Base-by-base conservation (phyloP, 2,329 filamentous ascomycete species). In the Alternaria brassicae region DNA sequence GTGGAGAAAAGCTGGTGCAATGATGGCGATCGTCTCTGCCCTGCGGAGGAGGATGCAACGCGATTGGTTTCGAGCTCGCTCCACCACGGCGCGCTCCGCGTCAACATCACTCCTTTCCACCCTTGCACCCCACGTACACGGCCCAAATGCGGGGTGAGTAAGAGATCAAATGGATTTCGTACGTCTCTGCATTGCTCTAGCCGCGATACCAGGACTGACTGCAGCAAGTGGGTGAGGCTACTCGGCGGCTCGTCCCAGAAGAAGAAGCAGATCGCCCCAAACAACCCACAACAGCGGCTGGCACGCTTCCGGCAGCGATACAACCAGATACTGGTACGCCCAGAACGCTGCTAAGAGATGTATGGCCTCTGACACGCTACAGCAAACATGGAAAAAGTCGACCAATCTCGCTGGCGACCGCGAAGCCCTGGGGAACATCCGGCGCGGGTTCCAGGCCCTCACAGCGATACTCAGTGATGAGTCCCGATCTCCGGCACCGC, bases 401-500 rank as follows among this genome's bases (percentile, higher is more conserved):
- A 81, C 82, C 51, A 78, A 83, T 48, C 78, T 84, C 15, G 76
- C 81, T 53, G 80, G 77, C 63, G 85, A 88, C 65, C 80, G 81
- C 45, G 80, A 82, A 42, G 81, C 84, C 23, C 75, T 84, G 44
- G 78, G 77, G 15, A 77, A 75, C 74, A 84, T 87, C 57, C 81
- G 83, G 56, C 78, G 78, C 59, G 83, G 81, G 62, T 81, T 89
- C 62, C 82, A 86, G 61, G 82, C 84, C 48, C 77, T 89, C 25
- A 85, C 84, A 59, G 80, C 82, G 67, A 89, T 96, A 70, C 88
- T 98, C 65, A 89, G 88, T 80, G 93, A 97, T 80, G 94, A 98
- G 80, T 91, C 91, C 60, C 90, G 93, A 66, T 89, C 92, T 41
- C 92, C 93, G 5, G 86, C 93, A 25, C 94, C 94, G 6, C 94